A percentile compares a stretch with the other conserved stretches of the same genome.
Conservation (phyloP, 176 grass and related monocot species). For the Aechmea fasciata region DNA sequence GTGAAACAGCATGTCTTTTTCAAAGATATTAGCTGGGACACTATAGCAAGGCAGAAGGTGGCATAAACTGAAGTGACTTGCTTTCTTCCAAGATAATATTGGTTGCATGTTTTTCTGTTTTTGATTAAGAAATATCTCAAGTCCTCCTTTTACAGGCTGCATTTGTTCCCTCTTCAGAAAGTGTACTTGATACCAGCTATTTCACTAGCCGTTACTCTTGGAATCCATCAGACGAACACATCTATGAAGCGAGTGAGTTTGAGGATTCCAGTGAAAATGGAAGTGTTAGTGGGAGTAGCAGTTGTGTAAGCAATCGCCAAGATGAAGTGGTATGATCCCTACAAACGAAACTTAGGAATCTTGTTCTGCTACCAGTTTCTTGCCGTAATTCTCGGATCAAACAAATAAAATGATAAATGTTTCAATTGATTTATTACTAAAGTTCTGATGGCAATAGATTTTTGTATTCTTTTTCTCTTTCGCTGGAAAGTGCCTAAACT, state of each 20-base stretch:
- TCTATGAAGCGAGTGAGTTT: slow-evolving; percentile 81
- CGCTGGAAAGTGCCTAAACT: slow-evolving; percentile 3
- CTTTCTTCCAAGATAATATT: background rate
- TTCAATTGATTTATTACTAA: background rate
- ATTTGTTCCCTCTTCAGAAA: slow-evolving; percentile 93
- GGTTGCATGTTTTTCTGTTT: background rate
- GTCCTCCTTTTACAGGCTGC: slow-evolving; percentile 61
- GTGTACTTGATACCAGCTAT: slow-evolving; percentile 89
- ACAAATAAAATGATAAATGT: background rate
- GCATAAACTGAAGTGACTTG: background rate
- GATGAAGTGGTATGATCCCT: slow-evolving; percentile 63
- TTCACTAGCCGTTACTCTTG: slow-evolving; percentile 99
- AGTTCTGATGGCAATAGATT: background rate
- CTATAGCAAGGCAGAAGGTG: slow-evolving; percentile 96
- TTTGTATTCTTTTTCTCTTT: slow-evolving; percentile 12
- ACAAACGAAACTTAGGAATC: no score
- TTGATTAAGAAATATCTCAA: background rate
- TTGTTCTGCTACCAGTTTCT: no score
- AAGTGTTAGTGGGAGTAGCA: slow-evolving; percentile 90
- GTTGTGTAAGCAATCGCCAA: slow-evolving; percentile 88
- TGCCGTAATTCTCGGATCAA: no score
- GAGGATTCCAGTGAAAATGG: slow-evolving; percentile 94
- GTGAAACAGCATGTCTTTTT: slow-evolving; percentile 91
- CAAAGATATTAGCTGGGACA: slow-evolving; percentile 97
- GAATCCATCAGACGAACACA: slow-evolving; percentile 89